Evolutionary conservation across 2,329 filamentous ascomycete genomes (phyloP).

Genomic region (Dactylellina parvicollis): DNA sequence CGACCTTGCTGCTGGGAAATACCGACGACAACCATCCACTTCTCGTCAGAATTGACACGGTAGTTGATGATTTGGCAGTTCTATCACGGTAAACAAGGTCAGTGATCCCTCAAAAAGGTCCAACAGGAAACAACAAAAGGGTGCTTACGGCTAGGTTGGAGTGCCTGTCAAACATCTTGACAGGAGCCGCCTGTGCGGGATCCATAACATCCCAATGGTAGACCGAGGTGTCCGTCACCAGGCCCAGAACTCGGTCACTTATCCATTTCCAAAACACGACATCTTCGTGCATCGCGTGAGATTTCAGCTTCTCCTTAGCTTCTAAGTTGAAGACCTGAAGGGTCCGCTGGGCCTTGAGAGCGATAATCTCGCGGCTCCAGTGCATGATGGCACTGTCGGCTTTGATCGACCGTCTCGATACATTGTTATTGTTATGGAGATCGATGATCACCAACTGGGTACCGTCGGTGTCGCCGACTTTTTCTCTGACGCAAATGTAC

Average conservation of each 20-base stretch:
- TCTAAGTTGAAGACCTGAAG: slow-evolving; percentile 97
- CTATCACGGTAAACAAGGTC: slow-evolving; percentile 63
- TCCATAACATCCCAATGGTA: slow-evolving; percentile 99
- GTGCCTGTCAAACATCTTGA: slow-evolving; percentile 95
- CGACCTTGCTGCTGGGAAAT: slow-evolving; percentile 93
- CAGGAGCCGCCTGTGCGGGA: slow-evolving; percentile 76
- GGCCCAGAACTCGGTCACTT: slow-evolving; percentile 83
- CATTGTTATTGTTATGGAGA: slow-evolving; percentile 96
- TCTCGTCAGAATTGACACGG: slow-evolving; percentile 91
- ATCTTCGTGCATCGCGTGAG: slow-evolving; percentile 94
- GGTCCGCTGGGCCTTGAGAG: slow-evolving; percentile 92
- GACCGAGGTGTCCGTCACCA: slow-evolving; percentile 89
- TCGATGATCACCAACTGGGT: slow-evolving; percentile 95
- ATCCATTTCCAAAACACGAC: slow-evolving; percentile 99
- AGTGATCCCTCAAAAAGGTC: slow-evolving; percentile 11
- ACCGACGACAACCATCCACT: slow-evolving; percentile 98
- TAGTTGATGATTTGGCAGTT: slow-evolving; percentile 99
- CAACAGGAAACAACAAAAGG: neutral
- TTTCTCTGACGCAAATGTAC: slow-evolving; percentile 95
- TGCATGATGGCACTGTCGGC: slow-evolving; percentile 99
- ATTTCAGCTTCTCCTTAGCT: slow-evolving; percentile 95
- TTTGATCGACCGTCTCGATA: slow-evolving; percentile 94
- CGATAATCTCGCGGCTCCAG: slow-evolving; percentile 94
- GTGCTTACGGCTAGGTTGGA: slow-evolving; percentile 80
- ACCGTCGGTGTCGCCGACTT: slow-evolving; percentile 75